Evolutionary conservation across 306 rosid species (phyloP).

Genomic region (Acacia melanoxylon): DNA sequence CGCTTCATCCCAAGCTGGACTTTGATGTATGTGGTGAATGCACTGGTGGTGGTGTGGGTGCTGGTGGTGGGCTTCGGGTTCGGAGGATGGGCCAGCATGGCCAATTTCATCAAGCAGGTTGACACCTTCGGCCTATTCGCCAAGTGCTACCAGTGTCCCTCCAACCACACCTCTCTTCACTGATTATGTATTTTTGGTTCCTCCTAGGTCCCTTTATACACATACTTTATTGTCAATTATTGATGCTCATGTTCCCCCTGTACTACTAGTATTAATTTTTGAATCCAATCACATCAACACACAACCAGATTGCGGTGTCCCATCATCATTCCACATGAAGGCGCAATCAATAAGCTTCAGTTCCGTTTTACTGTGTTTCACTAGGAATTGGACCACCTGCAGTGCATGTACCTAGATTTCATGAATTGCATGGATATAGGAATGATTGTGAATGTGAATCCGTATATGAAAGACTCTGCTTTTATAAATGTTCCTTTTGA

Average conservation of each 20-base stretch:
- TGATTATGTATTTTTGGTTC: slow-evolving; percentile 3
- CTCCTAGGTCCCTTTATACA: not conserved
- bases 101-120: slow-evolving; percentile 79
- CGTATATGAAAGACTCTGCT: not conserved
- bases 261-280: not conserved
- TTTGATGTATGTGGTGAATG: slow-evolving; percentile 56
- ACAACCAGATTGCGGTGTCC: not conserved
- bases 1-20: slow-evolving; percentile 73
- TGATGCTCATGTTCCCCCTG: slow-evolving; percentile 15
- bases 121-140: slow-evolving; percentile 80
- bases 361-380: not conserved
- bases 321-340: slow-evolving; percentile 1
- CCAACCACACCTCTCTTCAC: slow-evolving; percentile 43
- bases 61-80: slow-evolving; percentile 76
- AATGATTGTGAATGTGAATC: not conserved
- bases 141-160: slow-evolving; percentile 78
- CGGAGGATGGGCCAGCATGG: slow-evolving; percentile 95
- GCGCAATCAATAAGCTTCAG: not conserved
- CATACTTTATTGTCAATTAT: not conserved
- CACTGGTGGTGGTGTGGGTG: slow-evolving; percentile 76
- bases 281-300: not conserved
- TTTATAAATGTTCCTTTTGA: not conserved
- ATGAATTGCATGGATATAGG: not conserved
- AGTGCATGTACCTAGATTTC: not conserved
- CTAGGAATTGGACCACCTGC: not conserved